Conservation (phyloP, 495 filamentous ascomycete genomes). For the Amniculicola lignicola region DNA sequence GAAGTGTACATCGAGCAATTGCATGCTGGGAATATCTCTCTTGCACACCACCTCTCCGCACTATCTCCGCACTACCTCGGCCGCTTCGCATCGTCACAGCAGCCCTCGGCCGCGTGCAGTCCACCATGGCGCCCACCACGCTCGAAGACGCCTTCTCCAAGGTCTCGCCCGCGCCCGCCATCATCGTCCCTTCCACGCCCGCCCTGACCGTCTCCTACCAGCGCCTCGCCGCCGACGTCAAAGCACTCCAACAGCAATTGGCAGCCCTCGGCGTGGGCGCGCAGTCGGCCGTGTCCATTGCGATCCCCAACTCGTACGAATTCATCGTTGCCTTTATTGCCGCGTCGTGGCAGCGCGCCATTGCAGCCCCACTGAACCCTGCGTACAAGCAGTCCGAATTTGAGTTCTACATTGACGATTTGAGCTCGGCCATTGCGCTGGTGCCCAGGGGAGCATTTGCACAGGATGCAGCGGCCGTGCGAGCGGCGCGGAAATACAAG, state of each 20-base stretch:
- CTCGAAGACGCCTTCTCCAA: slow-evolving; percentile 47
- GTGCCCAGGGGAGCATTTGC: slow-evolving; percentile 66
- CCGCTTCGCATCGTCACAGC: background rate
- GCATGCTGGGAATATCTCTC: background rate
- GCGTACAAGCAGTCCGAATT: slow-evolving; percentile 84
- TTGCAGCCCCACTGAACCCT: slow-evolving; percentile 77
- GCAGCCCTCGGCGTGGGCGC: slow-evolving; percentile 64
- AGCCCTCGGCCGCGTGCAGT: too few relatives aligned
- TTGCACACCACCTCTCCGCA: background rate
- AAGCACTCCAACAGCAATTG: slow-evolving; percentile 66
- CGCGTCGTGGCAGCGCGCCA: slow-evolving; percentile 68
- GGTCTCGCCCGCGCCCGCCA: slow-evolving; percentile 49
- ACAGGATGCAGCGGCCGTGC: slow-evolving; percentile 62
- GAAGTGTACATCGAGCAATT: background rate
- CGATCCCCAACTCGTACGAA: slow-evolving; percentile 73
- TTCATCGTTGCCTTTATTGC: slow-evolving; percentile 81
- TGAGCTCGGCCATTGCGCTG: slow-evolving; percentile 69
- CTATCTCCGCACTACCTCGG: background rate
- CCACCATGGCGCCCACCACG: slow-evolving; percentile 44
- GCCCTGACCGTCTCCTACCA: slow-evolving; percentile 61
- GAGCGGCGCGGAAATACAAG: slow-evolving; percentile 69
- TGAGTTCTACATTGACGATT: slow-evolving; percentile 80
- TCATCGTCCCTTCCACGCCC: slow-evolving; percentile 66
- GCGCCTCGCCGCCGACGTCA: slow-evolving; percentile 58
- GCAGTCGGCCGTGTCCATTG: slow-evolving; percentile 68